Percentiles rank a stretch among this genome's conserved stretches.
Conservation (phyloP, 1,284 basidiomycete species). For the Hymenochaete sp. region DNA sequence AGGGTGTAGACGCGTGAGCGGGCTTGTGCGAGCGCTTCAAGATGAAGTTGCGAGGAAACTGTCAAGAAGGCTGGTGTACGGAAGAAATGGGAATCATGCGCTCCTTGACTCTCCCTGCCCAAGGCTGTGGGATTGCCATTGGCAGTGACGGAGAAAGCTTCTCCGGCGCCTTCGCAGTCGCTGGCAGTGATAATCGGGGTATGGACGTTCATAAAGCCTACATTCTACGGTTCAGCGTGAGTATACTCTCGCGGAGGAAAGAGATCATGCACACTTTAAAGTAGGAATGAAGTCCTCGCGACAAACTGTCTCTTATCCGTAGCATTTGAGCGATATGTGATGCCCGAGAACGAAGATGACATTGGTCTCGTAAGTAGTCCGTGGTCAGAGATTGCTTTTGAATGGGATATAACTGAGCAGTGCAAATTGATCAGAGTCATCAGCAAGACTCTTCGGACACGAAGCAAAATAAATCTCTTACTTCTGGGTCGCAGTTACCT, state of each 20-base stretch:
- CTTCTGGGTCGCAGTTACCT: conserved; percentile 70
- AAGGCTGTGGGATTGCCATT: neutral
- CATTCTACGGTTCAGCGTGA: conserved; percentile 34
- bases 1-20: conserved; percentile 84
- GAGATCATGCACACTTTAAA: conserved; percentile 51
- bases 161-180: conserved; percentile 97
- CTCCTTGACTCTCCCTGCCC: conserved; percentile 2
- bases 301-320: conserved; percentile 56
- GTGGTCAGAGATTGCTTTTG: conserved; percentile 74
- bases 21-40: conserved; percentile 79
- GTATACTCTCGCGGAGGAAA: neutral
- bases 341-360: conserved; percentile 79
- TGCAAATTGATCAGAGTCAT: too few relatives aligned
- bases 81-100: conserved; percentile 48
- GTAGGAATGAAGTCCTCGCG: conserved; percentile 46
- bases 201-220: conserved; percentile 75
- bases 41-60: conserved; percentile 91
- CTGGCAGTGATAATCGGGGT: conserved; percentile 85
- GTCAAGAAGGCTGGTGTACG: conserved; percentile 77
- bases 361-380: conserved; percentile 74
- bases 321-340: conserved; percentile 63
- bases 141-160: conserved; percentile 69
- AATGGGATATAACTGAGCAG: conserved; percentile 66
- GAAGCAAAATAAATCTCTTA: too few relatives aligned
- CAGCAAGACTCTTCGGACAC: neutral